These are phyloP conservation scores for Penicillium fuscoglaucum DNA, from an alignment of 2,329 filamentous ascomycete genomes.

Conservation along the genomic window DNA sequence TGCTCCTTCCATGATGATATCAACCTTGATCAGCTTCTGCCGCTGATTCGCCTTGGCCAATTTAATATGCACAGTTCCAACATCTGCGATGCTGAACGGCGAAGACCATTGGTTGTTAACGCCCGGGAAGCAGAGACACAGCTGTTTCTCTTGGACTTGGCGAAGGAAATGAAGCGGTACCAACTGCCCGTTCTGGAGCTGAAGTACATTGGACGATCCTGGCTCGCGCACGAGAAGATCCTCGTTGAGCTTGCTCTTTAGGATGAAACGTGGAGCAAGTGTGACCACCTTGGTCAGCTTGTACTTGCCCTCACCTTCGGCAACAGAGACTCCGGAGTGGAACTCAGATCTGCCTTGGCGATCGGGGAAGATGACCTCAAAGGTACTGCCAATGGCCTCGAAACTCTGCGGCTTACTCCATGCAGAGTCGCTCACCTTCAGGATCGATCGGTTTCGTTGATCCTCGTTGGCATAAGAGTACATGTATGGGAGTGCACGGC, in stretches of 20 bases:
- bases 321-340: constrained; percentile 83
- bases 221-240: constrained; percentile 88
- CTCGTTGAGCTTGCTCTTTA: constrained; percentile 90
- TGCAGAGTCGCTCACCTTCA: constrained; percentile 84
- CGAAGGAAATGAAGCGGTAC: constrained; percentile 88
- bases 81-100: constrained; percentile 93
- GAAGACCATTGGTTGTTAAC: constrained; percentile 98
- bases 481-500: constrained; percentile 84
- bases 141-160: constrained; percentile 77
- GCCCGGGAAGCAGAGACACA: constrained; percentile 89
- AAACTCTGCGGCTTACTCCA: constrained; percentile 99
- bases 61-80: constrained; percentile 91
- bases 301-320: constrained; percentile 93
- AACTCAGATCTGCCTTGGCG: constrained; percentile 73
- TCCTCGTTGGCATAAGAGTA: constrained; percentile 91
- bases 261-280: constrained; percentile 84
- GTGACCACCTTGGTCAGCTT: constrained; percentile 96
- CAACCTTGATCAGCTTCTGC: constrained; percentile 81
- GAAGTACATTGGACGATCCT: constrained; percentile 81
- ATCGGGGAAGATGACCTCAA: constrained; percentile 81
- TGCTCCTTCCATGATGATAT: constrained; percentile 87
- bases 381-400: constrained; percentile 91
- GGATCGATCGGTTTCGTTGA: constrained; percentile 81
- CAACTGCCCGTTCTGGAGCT: constrained; percentile 73
- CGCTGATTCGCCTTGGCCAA: constrained; percentile 86